Base-by-base conservation (phyloP, 2,329 filamentous ascomycete species). In the Colletotrichum australisinense region DNA sequence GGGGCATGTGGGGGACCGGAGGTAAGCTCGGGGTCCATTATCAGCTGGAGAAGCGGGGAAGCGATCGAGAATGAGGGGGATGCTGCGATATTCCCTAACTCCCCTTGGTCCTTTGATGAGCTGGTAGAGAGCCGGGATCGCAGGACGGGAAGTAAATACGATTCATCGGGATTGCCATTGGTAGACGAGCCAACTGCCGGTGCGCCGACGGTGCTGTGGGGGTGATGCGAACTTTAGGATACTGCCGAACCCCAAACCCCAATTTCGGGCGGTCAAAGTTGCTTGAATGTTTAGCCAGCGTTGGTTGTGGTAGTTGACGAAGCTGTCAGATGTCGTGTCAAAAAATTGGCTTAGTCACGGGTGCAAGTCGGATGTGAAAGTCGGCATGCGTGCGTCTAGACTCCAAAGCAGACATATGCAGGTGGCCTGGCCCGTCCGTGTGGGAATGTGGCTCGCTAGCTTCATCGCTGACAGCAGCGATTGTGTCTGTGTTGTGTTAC, bases 31-130 rank as follows among this genome's bases (percentile, higher is more conserved):
- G 72, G 59, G 52, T 38, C 63, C 63, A 74, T 67, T 49, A 60
- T 60, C 53, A 63, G 63, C 72, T 68, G 32, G 63, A 60, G 71
- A 74, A 68, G 72, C 69, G 72, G 72, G 69, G 72, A 74, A 74
- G 58, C 28, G 32, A 28, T 46, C 63, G 22, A 38, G 53, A 59
- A 55, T 63, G 72, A 73, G 69, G 72, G 72, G 49, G 49, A 67
- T 72, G 67, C 35, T 38, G 53, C 57, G 57, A 55, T 59, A 24
- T 46, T 46, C 24, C 65, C 56, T 59, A 52, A 62, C 56, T 53
- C 68, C 64, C 52, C 68, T 72, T 63, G 69, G 24, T 9, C 22
- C 32, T 57, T 73, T 63, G 49, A 49, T 52, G 56, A 60, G 52
- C 30, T 65, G 56, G 60, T 32, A 57, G 52, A 24, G 28, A 30